A percentile compares a stretch with the other conserved stretches of the same genome.
Evolutionary conservation across 2,329 filamentous ascomycete species (phyloP).

Genomic region (Ophiostoma himal-ulmi): DNA sequence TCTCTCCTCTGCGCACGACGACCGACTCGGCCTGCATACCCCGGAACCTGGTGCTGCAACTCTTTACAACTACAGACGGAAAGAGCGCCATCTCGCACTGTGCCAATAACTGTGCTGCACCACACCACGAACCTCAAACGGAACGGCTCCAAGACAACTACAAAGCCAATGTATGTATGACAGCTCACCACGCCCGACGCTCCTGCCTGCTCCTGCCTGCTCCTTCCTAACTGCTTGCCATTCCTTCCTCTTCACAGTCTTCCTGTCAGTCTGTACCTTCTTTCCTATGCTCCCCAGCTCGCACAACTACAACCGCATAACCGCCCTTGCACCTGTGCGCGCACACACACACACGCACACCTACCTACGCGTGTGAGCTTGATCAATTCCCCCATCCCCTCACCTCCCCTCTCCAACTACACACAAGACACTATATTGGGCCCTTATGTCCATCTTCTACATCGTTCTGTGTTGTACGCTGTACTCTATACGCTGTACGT

Average conservation of each 20-base stretch:
- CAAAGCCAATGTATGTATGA: slow-evolving; percentile 5
- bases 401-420: background rate
- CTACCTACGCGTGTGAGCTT: background rate
- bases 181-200: slow-evolving; percentile 1
- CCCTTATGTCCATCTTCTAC: background rate
- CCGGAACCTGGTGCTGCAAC: background rate
- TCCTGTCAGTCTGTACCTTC: slow-evolving; percentile 1
- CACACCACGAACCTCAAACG: background rate
- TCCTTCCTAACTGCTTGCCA: background rate
- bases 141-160: background rate
- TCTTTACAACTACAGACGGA: background rate
- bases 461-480: slow-evolving; percentile 14
- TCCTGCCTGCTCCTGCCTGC: background rate
- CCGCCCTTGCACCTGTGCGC: background rate
- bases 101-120: background rate
- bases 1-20: background rate
- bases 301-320: background rate
- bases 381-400: background rate
- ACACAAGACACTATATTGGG: background rate
- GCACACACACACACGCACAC: background rate
- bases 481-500: background rate
- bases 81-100: background rate
- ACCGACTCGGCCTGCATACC: background rate
- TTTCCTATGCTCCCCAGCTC: background rate
- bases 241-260: background rate